Conservation (phyloP, 768 basidiomycete genomes). For the Macrolepiota albuminosa region DNA sequence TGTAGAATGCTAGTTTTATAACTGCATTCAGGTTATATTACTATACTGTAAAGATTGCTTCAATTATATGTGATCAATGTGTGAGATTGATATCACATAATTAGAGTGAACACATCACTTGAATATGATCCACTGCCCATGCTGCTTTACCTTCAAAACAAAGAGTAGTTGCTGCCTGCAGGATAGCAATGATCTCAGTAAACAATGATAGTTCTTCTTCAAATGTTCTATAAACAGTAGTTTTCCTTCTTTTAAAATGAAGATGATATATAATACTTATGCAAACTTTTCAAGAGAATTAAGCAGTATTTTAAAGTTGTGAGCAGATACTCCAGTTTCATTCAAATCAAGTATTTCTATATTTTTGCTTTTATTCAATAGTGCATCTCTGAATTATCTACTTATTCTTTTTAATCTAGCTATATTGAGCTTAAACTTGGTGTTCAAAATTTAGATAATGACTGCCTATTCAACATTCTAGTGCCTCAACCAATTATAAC, state of each 20-base stretch:
- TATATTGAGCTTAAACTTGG: conserved; percentile 30
- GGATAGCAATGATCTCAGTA: conserved; percentile 22
- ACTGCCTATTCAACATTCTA: conserved; percentile 33
- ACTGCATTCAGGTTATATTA: conserved; percentile 20
- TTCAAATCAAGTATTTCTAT: conserved; percentile 15
- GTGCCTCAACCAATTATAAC: conserved; percentile 9
- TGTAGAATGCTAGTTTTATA: conserved; percentile 12
- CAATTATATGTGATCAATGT: conserved; percentile 20
- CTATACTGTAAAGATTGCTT: conserved; percentile 26
- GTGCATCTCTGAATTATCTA: conserved; percentile 24
- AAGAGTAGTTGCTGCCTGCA: conserved; percentile 29
- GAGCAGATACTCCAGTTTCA: conserved; percentile 15
- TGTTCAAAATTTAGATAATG: conserved; percentile 28
- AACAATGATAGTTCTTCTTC: conserved; percentile 20
- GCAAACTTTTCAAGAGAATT: conserved; percentile 26
- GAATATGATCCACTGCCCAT: conserved; percentile 24
- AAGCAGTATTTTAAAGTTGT: conserved; percentile 19
- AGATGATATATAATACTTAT: conserved; percentile 17
- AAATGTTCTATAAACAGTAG: conserved; percentile 12
- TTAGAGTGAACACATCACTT: conserved; percentile 25
- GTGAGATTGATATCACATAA: conserved; percentile 18
- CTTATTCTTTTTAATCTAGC: conserved; percentile 27
- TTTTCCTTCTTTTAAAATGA: neutral
- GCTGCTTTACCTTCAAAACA: conserved; percentile 21
- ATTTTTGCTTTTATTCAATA: conserved; percentile 2